phyloP scores from a whole-genome alignment of 148 eudicot species.

The Rhododendron simsii region DNA sequence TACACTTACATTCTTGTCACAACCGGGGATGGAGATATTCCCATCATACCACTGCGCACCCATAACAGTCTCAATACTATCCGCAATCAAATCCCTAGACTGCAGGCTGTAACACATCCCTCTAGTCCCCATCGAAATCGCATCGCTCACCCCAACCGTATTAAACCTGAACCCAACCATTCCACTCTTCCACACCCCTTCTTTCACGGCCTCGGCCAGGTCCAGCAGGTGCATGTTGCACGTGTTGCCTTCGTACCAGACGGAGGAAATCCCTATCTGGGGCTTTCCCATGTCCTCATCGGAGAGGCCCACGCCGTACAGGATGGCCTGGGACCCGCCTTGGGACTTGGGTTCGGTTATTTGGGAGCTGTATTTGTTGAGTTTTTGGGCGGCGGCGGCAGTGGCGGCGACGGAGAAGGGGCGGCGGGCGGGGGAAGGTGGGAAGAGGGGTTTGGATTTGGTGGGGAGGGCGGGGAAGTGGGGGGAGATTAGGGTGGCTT shows the following conservation, averaged over 20 bases:
- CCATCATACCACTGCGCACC: constrained; percentile 99
- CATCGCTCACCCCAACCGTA: constrained; percentile 94
- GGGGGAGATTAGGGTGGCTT: constrained; percentile 8
- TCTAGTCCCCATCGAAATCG: constrained; percentile 97
- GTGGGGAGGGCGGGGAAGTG: background rate
- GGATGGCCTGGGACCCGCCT: constrained; percentile 88
- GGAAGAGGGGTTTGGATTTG: background rate
- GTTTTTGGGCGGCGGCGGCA: constrained; percentile 24
- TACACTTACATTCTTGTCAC: constrained; percentile 83
- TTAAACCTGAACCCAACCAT: constrained; percentile 97
- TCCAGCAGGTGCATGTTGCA: constrained; percentile 87
- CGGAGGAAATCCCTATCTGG: constrained; percentile 77
- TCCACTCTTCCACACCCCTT: constrained; percentile 73
- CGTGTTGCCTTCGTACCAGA: constrained; percentile 96
- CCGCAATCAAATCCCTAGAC: constrained; percentile 95
- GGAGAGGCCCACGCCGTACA: constrained; percentile 71
- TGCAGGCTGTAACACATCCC: constrained; percentile 97
- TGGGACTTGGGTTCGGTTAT: constrained; percentile 85
- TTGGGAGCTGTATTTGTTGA: constrained; percentile 82
- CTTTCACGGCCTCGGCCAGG: constrained; percentile 78
- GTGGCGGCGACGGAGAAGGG: constrained; percentile 10
- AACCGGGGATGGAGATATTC: constrained; percentile 91
- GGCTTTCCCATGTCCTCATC: constrained; percentile 64
- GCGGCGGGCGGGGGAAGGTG: constrained; percentile 16
- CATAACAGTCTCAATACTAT: constrained; percentile 96